Conservation (phyloP, 352 stramenopile genomes). For the Phytophthora podocarpi region DNA sequence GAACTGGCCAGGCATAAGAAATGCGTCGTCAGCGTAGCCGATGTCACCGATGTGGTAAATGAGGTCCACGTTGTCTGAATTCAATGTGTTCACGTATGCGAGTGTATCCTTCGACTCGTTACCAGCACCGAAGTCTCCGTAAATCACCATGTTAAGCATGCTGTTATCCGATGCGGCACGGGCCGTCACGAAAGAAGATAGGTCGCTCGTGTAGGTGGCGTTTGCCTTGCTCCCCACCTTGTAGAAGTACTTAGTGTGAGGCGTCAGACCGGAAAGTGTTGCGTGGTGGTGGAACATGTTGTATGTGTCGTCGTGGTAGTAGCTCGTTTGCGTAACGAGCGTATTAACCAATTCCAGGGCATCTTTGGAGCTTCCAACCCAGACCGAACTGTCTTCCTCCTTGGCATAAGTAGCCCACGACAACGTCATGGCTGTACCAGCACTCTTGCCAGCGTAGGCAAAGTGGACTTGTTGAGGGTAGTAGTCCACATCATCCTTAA, state of each 20-base stretch:
- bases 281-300: slow-evolving; percentile 52
- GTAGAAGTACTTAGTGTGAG: slow-evolving; percentile 30
- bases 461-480: slow-evolving; percentile 54
- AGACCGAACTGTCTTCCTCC: slow-evolving; percentile 41
- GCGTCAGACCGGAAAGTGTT: slow-evolving; percentile 24
- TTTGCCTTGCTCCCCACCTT: slow-evolving; percentile 22
- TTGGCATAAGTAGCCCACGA: slow-evolving; percentile 53
- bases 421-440: slow-evolving; percentile 51
- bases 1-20: slow-evolving; percentile 30
- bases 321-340: slow-evolving; percentile 26
- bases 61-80: slow-evolving; percentile 43
- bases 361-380: slow-evolving; percentile 38
- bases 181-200: slow-evolving; percentile 36
- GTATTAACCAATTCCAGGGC: slow-evolving; percentile 15
- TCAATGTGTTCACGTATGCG: slow-evolving; percentile 39
- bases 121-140: slow-evolving; percentile 53
- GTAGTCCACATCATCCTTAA: slow-evolving; percentile 23
- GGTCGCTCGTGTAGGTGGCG: slow-evolving; percentile 24
- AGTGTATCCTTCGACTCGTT: slow-evolving; percentile 41
- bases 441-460: slow-evolving; percentile 38
- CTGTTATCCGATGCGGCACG: slow-evolving; percentile 20
- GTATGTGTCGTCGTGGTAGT: slow-evolving; percentile 57
- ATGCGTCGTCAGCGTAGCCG: slow-evolving; percentile 42
- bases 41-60: slow-evolving; percentile 76
- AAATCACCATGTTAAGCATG: slow-evolving; percentile 55